These are phyloP conservation scores for Capsicum baccatum DNA, from an alignment of 257 asterid genomes.

Conservation along the genomic window DNA sequence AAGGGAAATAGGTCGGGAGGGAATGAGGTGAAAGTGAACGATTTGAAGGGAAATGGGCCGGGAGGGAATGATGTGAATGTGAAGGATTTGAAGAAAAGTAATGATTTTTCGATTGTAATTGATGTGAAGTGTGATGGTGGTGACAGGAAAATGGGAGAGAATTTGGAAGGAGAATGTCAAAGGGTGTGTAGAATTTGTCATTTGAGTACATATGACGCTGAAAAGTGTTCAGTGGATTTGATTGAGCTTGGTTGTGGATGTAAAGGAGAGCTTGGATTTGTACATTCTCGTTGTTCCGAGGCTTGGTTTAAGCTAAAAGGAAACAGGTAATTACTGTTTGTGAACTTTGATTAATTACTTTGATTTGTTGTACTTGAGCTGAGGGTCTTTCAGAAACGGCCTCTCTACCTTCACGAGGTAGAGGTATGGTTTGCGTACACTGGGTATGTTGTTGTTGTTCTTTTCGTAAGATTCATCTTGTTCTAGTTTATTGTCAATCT, in stretches of 20 bases:
- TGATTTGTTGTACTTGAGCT: too few species aligned
- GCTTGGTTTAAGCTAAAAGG: constrained; percentile 80
- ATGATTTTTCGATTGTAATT: constrained; percentile 42
- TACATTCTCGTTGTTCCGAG: constrained; percentile 74
- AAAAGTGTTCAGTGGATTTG: constrained; percentile 47
- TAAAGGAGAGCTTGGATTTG: constrained; percentile 86
- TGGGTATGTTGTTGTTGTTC: neutral
- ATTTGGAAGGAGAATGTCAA: constrained; percentile 43
- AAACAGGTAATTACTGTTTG: constrained; percentile 53
- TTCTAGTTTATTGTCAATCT: neutral
- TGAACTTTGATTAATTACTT: neutral
- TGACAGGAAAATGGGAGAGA: constrained; percentile 25
- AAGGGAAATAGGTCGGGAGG: neutral
- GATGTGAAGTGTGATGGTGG: constrained; percentile 41
- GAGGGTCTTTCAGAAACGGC: too few species aligned
- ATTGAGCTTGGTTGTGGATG: constrained; percentile 91
- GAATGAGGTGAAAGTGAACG: neutral
- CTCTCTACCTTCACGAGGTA: too few species aligned
- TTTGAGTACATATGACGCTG: constrained; percentile 60
- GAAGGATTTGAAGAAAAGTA: constrained; percentile 28
- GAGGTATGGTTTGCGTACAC: too few species aligned
- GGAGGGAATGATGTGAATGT: neutral
- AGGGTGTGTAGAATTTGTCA: constrained; percentile 78
- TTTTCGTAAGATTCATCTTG: neutral
- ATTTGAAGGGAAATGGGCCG: neutral